Percentiles rank a stretch among this genome's conserved stretches.
Evolutionary conservation across 2,329 filamentous ascomycete genomes (phyloP).

Genomic region (Gnomoniopsis sp.): DNA sequence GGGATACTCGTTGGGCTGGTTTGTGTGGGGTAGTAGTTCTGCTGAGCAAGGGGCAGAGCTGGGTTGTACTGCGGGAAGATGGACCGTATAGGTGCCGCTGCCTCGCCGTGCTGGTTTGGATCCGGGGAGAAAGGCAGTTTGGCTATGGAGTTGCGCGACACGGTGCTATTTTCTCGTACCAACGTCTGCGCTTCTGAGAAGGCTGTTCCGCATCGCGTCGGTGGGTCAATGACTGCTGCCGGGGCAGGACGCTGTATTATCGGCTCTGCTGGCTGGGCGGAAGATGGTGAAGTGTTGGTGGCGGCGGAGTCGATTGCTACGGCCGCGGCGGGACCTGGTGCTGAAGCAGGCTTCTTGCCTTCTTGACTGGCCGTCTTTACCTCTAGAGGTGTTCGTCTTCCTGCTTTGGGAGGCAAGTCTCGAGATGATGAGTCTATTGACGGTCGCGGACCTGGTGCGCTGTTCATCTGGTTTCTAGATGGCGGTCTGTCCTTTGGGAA

Average conservation of each 20-base stretch:
- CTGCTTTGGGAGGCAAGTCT: slow-evolving; percentile 24
- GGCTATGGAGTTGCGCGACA: slow-evolving; percentile 54
- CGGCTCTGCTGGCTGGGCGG: slow-evolving; percentile 20
- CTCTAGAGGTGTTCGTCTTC: slow-evolving; percentile 31
- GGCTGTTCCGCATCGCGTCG: slow-evolving; percentile 46
- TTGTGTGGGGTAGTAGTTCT: slow-evolving; percentile 68
- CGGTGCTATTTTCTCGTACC: slow-evolving; percentile 45
- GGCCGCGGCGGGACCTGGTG: slow-evolving; percentile 10
- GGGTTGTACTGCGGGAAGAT: slow-evolving; percentile 77
- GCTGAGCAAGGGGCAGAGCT: slow-evolving; percentile 60
- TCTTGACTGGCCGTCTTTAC: slow-evolving; percentile 32
- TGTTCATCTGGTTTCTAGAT: slow-evolving; percentile 37
- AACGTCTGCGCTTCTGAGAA: slow-evolving; percentile 50
- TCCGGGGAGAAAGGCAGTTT: slow-evolving; percentile 44
- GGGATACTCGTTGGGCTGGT: slow-evolving; percentile 62
- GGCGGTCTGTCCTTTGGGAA: slow-evolving; percentile 50
- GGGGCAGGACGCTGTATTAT: slow-evolving; percentile 39
- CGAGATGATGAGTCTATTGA: slow-evolving; percentile 26
- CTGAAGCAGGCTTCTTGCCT: slow-evolving; percentile 26
- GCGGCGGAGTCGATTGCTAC: slow-evolving; percentile 11
- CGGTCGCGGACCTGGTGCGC: slow-evolving; percentile 19
- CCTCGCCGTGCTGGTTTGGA: slow-evolving; percentile 13
- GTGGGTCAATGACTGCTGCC: slow-evolving; percentile 39
- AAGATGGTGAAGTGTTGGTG: slow-evolving; percentile 1
- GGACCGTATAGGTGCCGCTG: slow-evolving; percentile 51